These are phyloP conservation scores for Aspergillus sclerotioniger DNA, from an alignment of 495 filamentous ascomycete genomes.

Conservation along the genomic window DNA sequence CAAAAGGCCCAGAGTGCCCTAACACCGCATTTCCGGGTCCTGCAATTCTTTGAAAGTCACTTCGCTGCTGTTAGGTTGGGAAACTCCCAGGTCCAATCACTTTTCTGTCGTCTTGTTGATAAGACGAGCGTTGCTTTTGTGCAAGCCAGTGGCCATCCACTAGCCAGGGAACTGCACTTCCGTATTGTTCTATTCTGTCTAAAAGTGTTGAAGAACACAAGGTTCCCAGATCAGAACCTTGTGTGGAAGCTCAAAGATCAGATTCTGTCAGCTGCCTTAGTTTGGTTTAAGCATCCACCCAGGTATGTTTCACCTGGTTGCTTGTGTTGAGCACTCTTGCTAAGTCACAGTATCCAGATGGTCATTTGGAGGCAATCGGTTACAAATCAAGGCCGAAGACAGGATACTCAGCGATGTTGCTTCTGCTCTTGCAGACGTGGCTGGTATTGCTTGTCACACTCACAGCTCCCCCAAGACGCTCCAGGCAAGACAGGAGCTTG, in stretches of 20 bases:
- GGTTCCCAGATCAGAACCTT: slow-evolving; percentile 54
- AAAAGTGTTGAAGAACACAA: slow-evolving; percentile 67
- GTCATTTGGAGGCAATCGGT: slow-evolving; percentile 91
- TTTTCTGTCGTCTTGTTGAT: slow-evolving; percentile 76
- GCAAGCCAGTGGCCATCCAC: slow-evolving; percentile 70
- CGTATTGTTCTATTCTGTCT: slow-evolving; percentile 82
- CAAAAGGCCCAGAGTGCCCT: slow-evolving; percentile 74
- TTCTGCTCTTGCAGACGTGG: slow-evolving; percentile 54
- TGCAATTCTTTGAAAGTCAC: slow-evolving; percentile 89
- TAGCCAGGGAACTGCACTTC: slow-evolving; percentile 87
- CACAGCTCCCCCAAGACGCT: slow-evolving; percentile 60
- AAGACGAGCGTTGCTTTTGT: slow-evolving; percentile 70
- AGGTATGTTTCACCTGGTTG: slow-evolving; percentile 37
- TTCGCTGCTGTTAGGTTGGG: slow-evolving; percentile 86
- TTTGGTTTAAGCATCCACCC: slow-evolving; percentile 82
- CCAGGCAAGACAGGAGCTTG: slow-evolving; percentile 74
- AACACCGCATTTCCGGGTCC: slow-evolving; percentile 77
- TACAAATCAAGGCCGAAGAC: slow-evolving; percentile 91
- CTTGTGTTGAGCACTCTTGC: neutral
- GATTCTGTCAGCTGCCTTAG: slow-evolving; percentile 77
- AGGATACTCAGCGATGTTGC: slow-evolving; percentile 76
- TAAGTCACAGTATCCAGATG: slow-evolving; percentile 50
- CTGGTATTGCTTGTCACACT: slow-evolving; percentile 53
- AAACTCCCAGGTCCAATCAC: slow-evolving; percentile 71
- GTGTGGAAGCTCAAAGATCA: slow-evolving; percentile 83